A percentile compares a stretch with the other conserved stretches of the same genome.
These are phyloP conservation scores for Ascochyta koolunga DNA, from an alignment of 2,329 filamentous ascomycete species.

Conservation along the genomic window DNA sequence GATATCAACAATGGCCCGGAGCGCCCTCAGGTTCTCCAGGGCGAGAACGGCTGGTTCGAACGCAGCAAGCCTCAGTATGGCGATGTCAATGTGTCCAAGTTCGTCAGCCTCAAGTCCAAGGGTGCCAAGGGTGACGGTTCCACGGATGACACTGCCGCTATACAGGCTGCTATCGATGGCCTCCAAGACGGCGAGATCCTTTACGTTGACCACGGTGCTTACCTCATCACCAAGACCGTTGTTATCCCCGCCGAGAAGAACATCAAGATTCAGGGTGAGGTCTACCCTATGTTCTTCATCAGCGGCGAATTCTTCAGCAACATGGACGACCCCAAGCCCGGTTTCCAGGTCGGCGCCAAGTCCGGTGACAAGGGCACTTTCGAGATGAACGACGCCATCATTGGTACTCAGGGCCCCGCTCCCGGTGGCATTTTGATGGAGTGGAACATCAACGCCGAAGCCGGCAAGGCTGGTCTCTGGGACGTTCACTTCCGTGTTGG, in stretches of 20 bases:
- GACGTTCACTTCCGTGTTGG: conserved; percentile 96
- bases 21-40: conserved; percentile 72
- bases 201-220: conserved; percentile 69
- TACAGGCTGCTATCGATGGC: conserved; percentile 78
- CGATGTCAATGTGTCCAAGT: conserved; percentile 67
- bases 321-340: conserved; percentile 75
- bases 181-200: conserved; percentile 66
- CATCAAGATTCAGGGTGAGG: conserved; percentile 86
- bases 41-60: conserved; percentile 74
- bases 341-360: conserved; percentile 79
- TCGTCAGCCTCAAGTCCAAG: conserved; percentile 80
- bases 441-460: conserved; percentile 77
- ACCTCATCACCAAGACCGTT: conserved; percentile 66
- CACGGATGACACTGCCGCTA: conserved; percentile 84
- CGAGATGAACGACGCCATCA: conserved; percentile 86
- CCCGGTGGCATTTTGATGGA: conserved; percentile 89
- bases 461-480: conserved; percentile 82
- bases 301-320: conserved; percentile 76
- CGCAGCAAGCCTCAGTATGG: conserved; percentile 91
- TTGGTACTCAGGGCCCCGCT: conserved; percentile 81
- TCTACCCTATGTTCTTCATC: conserved; percentile 90
- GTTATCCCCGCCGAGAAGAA: conserved; percentile 66
- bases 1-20: conserved; percentile 53
- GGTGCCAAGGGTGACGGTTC: conserved; percentile 87
- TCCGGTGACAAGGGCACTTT: conserved; percentile 77